Percentiles rank a stretch among this genome's conserved stretches.
Evolutionary conservation across 208 protist genomes (phyloP).

Genomic region (Leishmania mexicana): DNA sequence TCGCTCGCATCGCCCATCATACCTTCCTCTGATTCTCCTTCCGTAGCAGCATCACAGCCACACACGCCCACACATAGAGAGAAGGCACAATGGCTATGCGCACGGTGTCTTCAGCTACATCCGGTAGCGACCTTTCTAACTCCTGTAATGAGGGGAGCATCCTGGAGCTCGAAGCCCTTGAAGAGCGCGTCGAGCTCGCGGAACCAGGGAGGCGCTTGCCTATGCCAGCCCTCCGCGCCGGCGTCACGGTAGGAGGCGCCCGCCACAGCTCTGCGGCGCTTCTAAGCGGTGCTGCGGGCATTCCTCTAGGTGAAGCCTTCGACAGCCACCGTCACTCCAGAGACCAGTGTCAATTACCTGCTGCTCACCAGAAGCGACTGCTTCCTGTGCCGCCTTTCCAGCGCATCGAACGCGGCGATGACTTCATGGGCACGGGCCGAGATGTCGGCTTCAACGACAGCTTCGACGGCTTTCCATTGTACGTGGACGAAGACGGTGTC

Average conservation of each 20-base stretch:
- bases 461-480: constrained; percentile 27
- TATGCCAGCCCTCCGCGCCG: not conserved
- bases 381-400: not conserved
- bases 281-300: not conserved
- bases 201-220: not conserved
- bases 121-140: not conserved
- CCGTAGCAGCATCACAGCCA: not conserved
- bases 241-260: not conserved
- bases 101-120: not conserved
- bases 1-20: not conserved
- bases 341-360: not conserved
- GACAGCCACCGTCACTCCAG: not conserved
- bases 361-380: not conserved
- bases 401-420: not conserved
- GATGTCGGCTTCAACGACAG: constrained; percentile 24
- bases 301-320: not conserved
- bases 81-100: not conserved
- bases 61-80: not conserved
- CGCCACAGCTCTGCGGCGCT: not conserved
- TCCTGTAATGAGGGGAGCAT: constrained; percentile 20
- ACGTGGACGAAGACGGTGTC: constrained; percentile 35
- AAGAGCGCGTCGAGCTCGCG: not conserved
- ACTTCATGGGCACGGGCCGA: not conserved
- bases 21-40: not conserved
- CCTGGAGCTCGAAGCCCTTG: constrained; percentile 12